Evolutionary conservation across 176 grass and related monocot species (phyloP).

Genomic region (Rhynchospora tenuis): DNA sequence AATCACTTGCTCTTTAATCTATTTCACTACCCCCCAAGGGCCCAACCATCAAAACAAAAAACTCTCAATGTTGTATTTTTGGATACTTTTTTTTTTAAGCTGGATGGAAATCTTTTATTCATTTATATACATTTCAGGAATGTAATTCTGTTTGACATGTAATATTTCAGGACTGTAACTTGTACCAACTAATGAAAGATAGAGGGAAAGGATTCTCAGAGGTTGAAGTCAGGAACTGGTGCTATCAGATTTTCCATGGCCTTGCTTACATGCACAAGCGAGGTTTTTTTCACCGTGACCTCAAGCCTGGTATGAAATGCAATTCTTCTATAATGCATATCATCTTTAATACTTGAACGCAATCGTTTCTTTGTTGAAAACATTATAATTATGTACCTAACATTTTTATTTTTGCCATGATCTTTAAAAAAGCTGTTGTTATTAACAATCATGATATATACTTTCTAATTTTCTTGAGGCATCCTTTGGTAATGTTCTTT

Average conservation of each 20-base stretch:
- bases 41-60: not conserved
- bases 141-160: not conserved
- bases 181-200: constrained; percentile 99
- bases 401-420: not conserved
- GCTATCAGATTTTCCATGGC: constrained; percentile 97
- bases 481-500: not conserved
- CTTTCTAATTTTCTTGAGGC: not conserved
- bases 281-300: constrained; percentile 97
- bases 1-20: not conserved
- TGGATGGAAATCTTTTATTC: not conserved
- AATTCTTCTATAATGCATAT: not conserved
- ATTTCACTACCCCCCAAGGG: not conserved
- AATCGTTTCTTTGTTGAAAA: no score
- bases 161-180: constrained; percentile 67
- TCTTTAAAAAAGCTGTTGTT: not conserved
- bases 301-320: constrained; percentile 62
- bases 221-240: constrained; percentile 86
- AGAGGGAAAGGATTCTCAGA: constrained; percentile 69
- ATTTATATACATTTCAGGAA: not conserved
- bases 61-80: not conserved
- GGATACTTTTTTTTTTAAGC: not conserved
- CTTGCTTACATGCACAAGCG: constrained; percentile 99
- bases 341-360: not conserved
- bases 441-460: not conserved
- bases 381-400: not conserved